A percentile compares a stretch with the other conserved stretches of the same genome.
Conservation (phyloP, 1,284 basidiomycete genomes). For the Ganoderma lingzhi region DNA sequence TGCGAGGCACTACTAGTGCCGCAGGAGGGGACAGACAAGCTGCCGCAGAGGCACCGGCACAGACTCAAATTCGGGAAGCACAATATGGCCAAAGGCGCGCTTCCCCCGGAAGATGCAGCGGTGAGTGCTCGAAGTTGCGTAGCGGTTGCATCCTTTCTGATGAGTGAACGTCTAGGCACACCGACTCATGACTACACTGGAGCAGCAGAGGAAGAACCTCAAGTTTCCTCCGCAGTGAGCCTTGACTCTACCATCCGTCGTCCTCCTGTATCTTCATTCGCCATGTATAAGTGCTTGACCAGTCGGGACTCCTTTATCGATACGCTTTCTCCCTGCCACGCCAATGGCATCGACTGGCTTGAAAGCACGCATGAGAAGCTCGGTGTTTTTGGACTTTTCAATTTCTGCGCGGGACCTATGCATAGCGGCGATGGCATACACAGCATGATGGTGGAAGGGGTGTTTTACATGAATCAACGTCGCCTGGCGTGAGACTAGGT, state of each 20-base stretch:
- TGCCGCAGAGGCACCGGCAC: conserved; percentile 46
- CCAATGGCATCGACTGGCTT: not conserved
- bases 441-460: conserved; percentile 34
- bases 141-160: not conserved
- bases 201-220: conserved; percentile 60
- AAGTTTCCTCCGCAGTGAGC: conserved; percentile 27
- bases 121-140: conserved; percentile 49
- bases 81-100: conserved; percentile 86
- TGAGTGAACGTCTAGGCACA: conserved; percentile 34
- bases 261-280: not conserved
- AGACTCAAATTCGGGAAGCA: conserved; percentile 71
- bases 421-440: conserved; percentile 40
- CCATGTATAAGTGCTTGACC: too few relatives aligned
- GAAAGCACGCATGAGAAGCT: not conserved
- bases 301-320: conserved; percentile 5
- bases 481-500: conserved; percentile 31
- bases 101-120: conserved; percentile 81
- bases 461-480: conserved; percentile 38
- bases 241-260: not conserved
- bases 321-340: not conserved
- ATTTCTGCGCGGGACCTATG: conserved; percentile 40
- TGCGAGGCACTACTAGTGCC: conserved; percentile 68
- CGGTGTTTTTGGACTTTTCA: conserved; percentile 43
- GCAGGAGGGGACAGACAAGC: conserved; percentile 52
- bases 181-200: conserved; percentile 54